Percentiles rank a stretch among this genome's conserved stretches.
Conservation (phyloP, 1,139 yeast species). For the Meyerozyma guilliermondii region DNA sequence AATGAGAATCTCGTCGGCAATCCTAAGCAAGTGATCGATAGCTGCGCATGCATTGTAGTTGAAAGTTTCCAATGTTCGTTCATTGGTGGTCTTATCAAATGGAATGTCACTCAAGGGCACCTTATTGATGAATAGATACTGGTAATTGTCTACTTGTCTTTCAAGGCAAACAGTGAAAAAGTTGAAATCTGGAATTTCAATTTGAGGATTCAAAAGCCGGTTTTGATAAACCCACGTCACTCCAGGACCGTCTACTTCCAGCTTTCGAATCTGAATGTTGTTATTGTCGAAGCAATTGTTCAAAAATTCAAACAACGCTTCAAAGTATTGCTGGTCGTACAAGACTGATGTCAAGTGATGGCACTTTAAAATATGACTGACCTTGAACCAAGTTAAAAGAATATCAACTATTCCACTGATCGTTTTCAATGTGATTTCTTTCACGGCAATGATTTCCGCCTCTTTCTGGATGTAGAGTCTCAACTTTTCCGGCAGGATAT, state of each 20-base stretch:
- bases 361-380: constrained; percentile 70
- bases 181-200: constrained; percentile 32
- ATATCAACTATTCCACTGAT: constrained; percentile 49
- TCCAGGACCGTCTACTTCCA: constrained; percentile 4
- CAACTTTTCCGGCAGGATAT: constrained; percentile 4
- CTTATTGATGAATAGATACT: constrained; percentile 2
- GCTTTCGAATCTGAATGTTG: constrained; percentile 23
- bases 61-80: constrained; percentile 25
- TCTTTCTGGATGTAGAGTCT: constrained; percentile 7
- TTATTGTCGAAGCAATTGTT: constrained; percentile 34
- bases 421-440: constrained; percentile 63
- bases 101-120: constrained; percentile 17
- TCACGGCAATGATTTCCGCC: constrained; percentile 50
- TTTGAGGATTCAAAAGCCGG: constrained; percentile 41
- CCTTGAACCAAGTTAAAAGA: constrained; percentile 72
- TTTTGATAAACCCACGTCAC: constrained; percentile 30
- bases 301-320: constrained; percentile 35
- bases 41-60: constrained; percentile 43
- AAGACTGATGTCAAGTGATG: constrained; percentile 70
- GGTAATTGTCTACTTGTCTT: constrained; percentile 3
- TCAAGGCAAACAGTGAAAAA: constrained; percentile 42
- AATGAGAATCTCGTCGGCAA: constrained; percentile 40
- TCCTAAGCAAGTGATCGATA: constrained; percentile 39
- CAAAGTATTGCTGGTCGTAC: constrained; percentile 66
- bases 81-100: constrained; percentile 25